Base-by-base conservation (phyloP, 73 alveolate species). In the Durusdinium trenchii region DNA sequence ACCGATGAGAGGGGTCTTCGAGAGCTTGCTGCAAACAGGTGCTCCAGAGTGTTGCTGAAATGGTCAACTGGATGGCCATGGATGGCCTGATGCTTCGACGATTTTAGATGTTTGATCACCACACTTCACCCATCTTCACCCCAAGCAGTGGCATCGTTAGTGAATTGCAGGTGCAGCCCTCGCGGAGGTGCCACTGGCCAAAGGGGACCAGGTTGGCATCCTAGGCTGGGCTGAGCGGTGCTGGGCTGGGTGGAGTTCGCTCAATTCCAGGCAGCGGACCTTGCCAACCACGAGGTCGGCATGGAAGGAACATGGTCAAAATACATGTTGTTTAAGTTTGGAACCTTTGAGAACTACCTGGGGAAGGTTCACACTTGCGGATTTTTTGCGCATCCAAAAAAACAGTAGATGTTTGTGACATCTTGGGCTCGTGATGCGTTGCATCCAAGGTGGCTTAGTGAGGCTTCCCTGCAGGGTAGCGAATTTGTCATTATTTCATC, bases 161-260 rank as follows among this genome's bases (percentile, higher is more conserved):
- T 7, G 30, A 73, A 23, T 76, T 20, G 35, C 69, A 81, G 93
- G 93, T 51, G 93, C 47, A 12, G 93, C 52, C 16, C 75, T 83
- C 50, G 26, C 50, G 48, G 93, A 83, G 20, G 93, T 83, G 48
- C 93, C 36, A 20, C 73, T 83, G 93, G 35, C 93, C 36, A 83
- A 50, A 45, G 42, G 10, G n/a, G 93, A 83, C 93, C 36, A 83
- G 42, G 38, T 83, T 12, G 93, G 75, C 23, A 43, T 83, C 32
- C 51, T 83, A 83, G 93, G 93, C 93, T 18, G 71, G 91, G 35
- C 42, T 12, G 64, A 54, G 20, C 64, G n/a, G n/a, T n/a, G n/a
- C n/a, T n/a, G n/a, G n/a, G n/a, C n/a, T n/a, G n/a, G n/a, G n/a
- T n/a, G n/a, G n/a, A n/a, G n/a, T n/a, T n/a, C n/a, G n/a, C n/a